Base-by-base conservation (phyloP, 208 protist species). In the Trypanosoma avium region DNA sequence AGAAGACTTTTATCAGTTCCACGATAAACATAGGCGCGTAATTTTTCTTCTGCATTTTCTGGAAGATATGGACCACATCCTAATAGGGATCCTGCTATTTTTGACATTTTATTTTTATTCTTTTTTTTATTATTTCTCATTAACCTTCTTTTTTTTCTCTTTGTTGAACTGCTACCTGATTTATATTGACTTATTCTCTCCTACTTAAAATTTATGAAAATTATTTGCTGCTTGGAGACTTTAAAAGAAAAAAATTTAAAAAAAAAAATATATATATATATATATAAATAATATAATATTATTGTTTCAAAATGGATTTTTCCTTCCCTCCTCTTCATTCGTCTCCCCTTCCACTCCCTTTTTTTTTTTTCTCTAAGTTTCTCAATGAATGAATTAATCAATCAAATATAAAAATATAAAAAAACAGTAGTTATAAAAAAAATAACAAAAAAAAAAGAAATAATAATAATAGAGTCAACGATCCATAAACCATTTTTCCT, bases 401-500 rank as follows among this genome's bases (percentile, higher is more conserved):
- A n/a, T n/a, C n/a, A n/a, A n/a, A n/a, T n/a, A n/a, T n/a, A n/a
- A n/a, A n/a, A n/a, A n/a, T n/a, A n/a, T n/a, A n/a, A n/a, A n/a
- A n/a, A n/a, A n/a, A n/a, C n/a, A n/a, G n/a, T n/a, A n/a, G n/a
- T n/a, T n/a, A n/a, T n/a, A n/a, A n/a, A n/a, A n/a, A n/a, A n/a
- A n/a, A n/a, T n/a, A n/a, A n/a, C n/a, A n/a, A n/a, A n/a, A n/a
- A n/a, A n/a, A n/a, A n/a, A n/a, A n/a, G n/a, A n/a, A n/a, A n/a
- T n/a, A n/a, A n/a, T n/a, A n/a, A n/a, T n/a, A n/a, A n/a, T n/a
- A n/a, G 40, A 40, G 6, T 65, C 53, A 94, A 8, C 84, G 71
- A 53, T 94, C 84, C 61, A 94, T 45, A 49, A 92, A 94, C 67
- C 70, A 90, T 29, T 62, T 67, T 54, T 94, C 88, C 70, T 70